Conservation (phyloP, 495 filamentous ascomycete species). For the Penicillium coprophilum region DNA sequence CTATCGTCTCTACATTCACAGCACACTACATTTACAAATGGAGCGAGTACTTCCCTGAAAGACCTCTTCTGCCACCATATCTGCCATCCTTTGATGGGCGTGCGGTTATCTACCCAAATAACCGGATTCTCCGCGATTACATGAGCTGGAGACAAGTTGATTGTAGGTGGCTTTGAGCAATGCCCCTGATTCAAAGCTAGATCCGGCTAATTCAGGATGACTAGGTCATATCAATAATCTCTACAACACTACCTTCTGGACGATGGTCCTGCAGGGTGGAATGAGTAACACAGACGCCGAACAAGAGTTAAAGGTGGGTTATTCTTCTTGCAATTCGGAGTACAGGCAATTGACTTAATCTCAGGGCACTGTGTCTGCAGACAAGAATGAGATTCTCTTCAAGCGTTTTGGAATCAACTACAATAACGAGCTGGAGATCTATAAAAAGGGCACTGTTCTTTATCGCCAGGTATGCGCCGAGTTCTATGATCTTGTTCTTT, state of each 20-base stretch:
- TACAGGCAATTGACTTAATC: constrained; percentile 6
- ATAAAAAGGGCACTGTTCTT: constrained; percentile 87
- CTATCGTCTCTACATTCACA: constrained; percentile 90
- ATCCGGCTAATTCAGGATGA: not conserved
- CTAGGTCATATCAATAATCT: constrained; percentile 95
- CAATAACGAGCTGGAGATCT: constrained; percentile 91
- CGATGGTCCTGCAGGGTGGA: constrained; percentile 73
- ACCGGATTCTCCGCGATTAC: constrained; percentile 82
- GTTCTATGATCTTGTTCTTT: not conserved
- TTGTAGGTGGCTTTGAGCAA: constrained; percentile 56
- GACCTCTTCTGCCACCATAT: constrained; percentile 62
- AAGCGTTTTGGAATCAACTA: constrained; percentile 90
- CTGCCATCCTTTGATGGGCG: constrained; percentile 90
- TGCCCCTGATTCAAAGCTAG: not conserved
- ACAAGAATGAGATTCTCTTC: constrained; percentile 97
- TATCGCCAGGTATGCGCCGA: constrained; percentile 69
- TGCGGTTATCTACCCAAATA: constrained; percentile 81
- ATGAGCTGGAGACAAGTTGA: constrained; percentile 97
- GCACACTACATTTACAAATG: constrained; percentile 83
- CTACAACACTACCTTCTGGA: constrained; percentile 97
- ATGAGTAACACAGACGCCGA: constrained; percentile 77
- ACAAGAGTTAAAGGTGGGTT: constrained; percentile 63
- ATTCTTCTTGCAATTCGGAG: not conserved
- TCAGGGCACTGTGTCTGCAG: constrained; percentile 75
- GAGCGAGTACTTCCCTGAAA: constrained; percentile 68